phyloP scores from a whole-genome alignment of 2,329 filamentous ascomycete genomes.

The Polychaeton citri region DNA sequence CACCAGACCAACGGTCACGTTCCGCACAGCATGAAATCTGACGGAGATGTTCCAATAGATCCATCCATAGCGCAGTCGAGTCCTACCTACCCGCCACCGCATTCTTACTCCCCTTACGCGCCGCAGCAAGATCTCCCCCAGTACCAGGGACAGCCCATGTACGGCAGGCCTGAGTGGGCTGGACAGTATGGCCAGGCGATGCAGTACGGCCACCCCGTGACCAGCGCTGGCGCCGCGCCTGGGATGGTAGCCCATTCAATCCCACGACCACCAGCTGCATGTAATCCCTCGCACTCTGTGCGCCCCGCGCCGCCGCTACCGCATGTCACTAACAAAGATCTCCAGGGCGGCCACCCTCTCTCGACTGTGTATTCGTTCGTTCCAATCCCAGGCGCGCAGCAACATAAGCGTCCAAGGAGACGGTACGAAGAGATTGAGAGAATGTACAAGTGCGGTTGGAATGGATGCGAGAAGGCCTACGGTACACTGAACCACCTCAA shows the following conservation, averaged over 20 bases:
- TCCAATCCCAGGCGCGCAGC: conserved; percentile 88
- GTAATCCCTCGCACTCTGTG: conserved; percentile 19
- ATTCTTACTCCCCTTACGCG: conserved; percentile 76
- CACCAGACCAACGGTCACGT: conserved; percentile 53
- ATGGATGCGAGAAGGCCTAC: conserved; percentile 96
- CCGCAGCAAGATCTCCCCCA: conserved; percentile 75
- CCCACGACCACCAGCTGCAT: conserved; percentile 49
- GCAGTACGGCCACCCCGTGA: conserved; percentile 37
- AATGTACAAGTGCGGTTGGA: conserved; percentile 99
- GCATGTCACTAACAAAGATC: neutral
- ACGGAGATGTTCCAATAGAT: conserved; percentile 98
- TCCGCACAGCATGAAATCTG: conserved; percentile 62
- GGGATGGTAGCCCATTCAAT: conserved; percentile 45
- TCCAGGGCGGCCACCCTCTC: conserved; percentile 38
- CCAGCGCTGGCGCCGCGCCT: conserved; percentile 42
- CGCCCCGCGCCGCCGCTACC: too few relatives aligned
- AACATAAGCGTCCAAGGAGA: conserved; percentile 87
- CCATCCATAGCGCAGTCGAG: conserved; percentile 88
- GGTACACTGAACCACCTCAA: conserved; percentile 95
- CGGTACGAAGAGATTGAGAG: conserved; percentile 97
- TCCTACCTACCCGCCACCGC: conserved; percentile 66
- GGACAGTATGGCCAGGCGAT: conserved; percentile 45
- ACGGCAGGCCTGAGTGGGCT: conserved; percentile 63
- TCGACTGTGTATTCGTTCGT: conserved; percentile 95
- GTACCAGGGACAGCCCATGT: conserved; percentile 49